These are phyloP conservation scores for Berberis vulgaris DNA, from an alignment of 164 flowering plant genomes.

Conservation along the genomic window DNA sequence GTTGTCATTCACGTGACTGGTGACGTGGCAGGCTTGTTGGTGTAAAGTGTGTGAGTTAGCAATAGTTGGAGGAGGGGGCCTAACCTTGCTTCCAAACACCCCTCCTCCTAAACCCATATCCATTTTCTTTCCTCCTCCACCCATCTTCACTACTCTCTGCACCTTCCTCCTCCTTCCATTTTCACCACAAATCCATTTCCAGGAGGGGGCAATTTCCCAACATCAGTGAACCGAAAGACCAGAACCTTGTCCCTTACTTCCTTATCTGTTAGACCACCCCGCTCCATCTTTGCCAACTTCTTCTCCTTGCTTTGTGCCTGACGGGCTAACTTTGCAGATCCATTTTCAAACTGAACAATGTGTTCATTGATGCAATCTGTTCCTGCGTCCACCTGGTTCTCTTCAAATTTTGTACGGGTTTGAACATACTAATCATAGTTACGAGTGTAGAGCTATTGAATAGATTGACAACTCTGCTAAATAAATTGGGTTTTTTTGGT, in stretches of 20 bases:
- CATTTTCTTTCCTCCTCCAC: too few relatives aligned
- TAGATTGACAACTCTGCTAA: too few relatives aligned
- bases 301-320: constrained; percentile 58
- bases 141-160: too few relatives aligned
- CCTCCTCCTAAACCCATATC: too few relatives aligned
- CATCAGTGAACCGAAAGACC: constrained; percentile 33
- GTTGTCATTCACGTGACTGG: too few relatives aligned
- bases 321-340: constrained; percentile 93
- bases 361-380: constrained; percentile 94
- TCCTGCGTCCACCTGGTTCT: constrained; percentile 99
- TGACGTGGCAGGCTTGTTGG: too few relatives aligned
- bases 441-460: constrained; percentile 54
- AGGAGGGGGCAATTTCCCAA: constrained; percentile 97
- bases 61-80: too few relatives aligned
- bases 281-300: constrained; percentile 82
- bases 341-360: constrained; percentile 94
- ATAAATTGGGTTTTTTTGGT: too few relatives aligned
- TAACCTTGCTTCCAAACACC: too few relatives aligned
- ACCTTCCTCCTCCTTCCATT: too few relatives aligned
- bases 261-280: constrained; percentile 91
- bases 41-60: too few relatives aligned
- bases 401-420: constrained; percentile 94
- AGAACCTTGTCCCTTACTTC: constrained; percentile 67
- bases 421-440: constrained; percentile 90
- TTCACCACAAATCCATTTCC: constrained; percentile 78